Conservation (phyloP, 2,329 filamentous ascomycete species). For the Paramyrothecium sp. region DNA sequence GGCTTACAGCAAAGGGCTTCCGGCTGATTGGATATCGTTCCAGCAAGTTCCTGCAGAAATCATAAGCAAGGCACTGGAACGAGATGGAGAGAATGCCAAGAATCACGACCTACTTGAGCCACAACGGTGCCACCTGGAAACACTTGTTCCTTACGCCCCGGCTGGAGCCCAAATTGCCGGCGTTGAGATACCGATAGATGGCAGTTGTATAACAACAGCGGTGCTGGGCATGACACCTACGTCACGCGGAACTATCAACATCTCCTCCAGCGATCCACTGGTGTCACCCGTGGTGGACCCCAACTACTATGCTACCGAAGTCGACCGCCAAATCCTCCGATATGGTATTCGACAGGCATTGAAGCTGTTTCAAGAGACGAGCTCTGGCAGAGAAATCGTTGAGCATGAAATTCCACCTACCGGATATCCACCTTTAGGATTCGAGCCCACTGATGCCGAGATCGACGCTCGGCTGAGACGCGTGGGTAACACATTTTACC, state of each 20-base stretch:
- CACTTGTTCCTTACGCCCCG: not conserved
- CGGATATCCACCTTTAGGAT: not conserved
- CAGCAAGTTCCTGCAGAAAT: not conserved
- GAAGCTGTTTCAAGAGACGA: not conserved
- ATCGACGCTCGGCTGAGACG: not conserved
- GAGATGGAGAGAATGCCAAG: not conserved
- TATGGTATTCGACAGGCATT: not conserved
- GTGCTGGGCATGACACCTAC: not conserved
- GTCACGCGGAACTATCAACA: not conserved
- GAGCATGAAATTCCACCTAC: not conserved
- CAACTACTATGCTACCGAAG: not conserved
- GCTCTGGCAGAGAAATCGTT: not conserved
- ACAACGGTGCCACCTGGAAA: not conserved
- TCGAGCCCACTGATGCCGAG: not conserved
- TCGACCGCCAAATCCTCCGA: not conserved
- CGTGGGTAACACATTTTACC: not conserved
- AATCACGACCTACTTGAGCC: not conserved
- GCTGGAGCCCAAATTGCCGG: not conserved
- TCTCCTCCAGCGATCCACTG: not conserved
- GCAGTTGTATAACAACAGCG: not conserved
- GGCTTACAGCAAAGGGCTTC: not conserved
- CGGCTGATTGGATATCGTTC: not conserved
- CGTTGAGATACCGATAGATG: not conserved
- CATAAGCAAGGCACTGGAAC: not conserved
- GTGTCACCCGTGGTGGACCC: not conserved